These are phyloP conservation scores for Aspergillus spinulosporus DNA, from an alignment of 2,329 filamentous ascomycete genomes.

Conservation along the genomic window DNA sequence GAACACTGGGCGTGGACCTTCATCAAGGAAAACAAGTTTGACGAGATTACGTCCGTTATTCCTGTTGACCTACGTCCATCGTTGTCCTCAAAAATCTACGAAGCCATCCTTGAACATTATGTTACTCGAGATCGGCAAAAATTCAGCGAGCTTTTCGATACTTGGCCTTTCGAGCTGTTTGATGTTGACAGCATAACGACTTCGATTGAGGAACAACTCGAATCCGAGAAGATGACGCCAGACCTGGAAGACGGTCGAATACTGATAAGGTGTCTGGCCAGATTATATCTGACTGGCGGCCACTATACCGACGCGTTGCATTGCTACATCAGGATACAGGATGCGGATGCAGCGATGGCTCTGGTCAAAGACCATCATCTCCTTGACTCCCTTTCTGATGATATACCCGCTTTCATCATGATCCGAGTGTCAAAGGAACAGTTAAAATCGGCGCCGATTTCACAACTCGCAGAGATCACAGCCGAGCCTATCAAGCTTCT, in stretches of 20 bases:
- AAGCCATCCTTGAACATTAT: slow-evolving; percentile 86
- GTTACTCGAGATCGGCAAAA: slow-evolving; percentile 72
- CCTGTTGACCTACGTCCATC: slow-evolving; percentile 77
- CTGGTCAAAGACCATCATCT: slow-evolving; percentile 86
- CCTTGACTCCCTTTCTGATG: slow-evolving; percentile 83
- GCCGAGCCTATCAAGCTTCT: slow-evolving; percentile 82
- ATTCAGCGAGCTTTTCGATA: slow-evolving; percentile 75
- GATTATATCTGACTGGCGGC: slow-evolving; percentile 77
- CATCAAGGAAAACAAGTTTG: slow-evolving; percentile 78
- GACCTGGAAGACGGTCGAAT: slow-evolving; percentile 86
- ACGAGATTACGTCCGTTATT: slow-evolving; percentile 84
- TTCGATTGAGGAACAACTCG: slow-evolving; percentile 78
- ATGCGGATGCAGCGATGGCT: slow-evolving; percentile 84
- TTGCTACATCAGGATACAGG: slow-evolving; percentile 86
- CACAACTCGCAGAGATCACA: slow-evolving; percentile 76
- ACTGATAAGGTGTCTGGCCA: slow-evolving; percentile 82
- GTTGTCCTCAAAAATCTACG: slow-evolving; percentile 79
- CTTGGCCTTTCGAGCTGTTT: slow-evolving; percentile 83
- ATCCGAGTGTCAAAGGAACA: slow-evolving; percentile 77
- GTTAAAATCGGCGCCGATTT: slow-evolving; percentile 62
- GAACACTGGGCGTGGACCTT: slow-evolving; percentile 96
- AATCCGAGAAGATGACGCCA: slow-evolving; percentile 70
- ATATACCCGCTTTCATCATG: slow-evolving; percentile 84
- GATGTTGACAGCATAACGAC: slow-evolving; percentile 74
- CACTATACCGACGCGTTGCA: slow-evolving; percentile 80